These are phyloP conservation scores for Candida orba DNA, from an alignment of 805 yeast genomes.

Conservation along the genomic window DNA sequence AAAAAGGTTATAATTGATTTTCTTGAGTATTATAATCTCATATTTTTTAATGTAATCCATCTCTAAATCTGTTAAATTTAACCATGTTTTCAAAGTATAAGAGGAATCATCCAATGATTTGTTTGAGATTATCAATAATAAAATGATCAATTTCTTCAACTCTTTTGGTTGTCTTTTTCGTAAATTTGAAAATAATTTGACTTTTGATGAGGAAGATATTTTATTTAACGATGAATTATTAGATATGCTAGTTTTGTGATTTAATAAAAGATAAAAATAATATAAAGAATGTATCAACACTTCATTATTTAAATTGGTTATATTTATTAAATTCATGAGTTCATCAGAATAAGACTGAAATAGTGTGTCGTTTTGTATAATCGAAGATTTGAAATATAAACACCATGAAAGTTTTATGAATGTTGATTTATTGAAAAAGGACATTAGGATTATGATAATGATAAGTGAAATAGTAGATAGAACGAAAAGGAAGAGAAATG, in stretches of 20 bases:
- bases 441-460: too few species aligned
- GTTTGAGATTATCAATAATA: slow-evolving; percentile 30
- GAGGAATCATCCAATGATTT: slow-evolving; percentile 43
- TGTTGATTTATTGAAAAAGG: background rate
- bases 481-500: background rate
- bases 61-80: slow-evolving; percentile 19
- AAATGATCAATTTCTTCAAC: slow-evolving; percentile 24
- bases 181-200: slow-evolving; percentile 6
- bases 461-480: too few species aligned
- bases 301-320: slow-evolving; percentile 15
- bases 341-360: slow-evolving; percentile 4
- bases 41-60: slow-evolving; percentile 9
- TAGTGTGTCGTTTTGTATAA: background rate
- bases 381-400: slow-evolving; percentile 7
- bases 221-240: background rate
- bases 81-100: slow-evolving; percentile 46
- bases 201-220: slow-evolving; percentile 6
- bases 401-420: slow-evolving; percentile 15
- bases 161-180: slow-evolving; percentile 4
- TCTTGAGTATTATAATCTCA: slow-evolving; percentile 18
- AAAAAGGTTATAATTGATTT: slow-evolving; percentile 19
- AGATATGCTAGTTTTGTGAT: slow-evolving; percentile 10
- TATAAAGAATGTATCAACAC: slow-evolving; percentile 16
- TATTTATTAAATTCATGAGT: slow-evolving; percentile 9
- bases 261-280: slow-evolving; percentile 12